These are phyloP conservation scores for Gracilaria caudata DNA, from an alignment of 23 red algal genomes.

Conservation along the genomic window DNA sequence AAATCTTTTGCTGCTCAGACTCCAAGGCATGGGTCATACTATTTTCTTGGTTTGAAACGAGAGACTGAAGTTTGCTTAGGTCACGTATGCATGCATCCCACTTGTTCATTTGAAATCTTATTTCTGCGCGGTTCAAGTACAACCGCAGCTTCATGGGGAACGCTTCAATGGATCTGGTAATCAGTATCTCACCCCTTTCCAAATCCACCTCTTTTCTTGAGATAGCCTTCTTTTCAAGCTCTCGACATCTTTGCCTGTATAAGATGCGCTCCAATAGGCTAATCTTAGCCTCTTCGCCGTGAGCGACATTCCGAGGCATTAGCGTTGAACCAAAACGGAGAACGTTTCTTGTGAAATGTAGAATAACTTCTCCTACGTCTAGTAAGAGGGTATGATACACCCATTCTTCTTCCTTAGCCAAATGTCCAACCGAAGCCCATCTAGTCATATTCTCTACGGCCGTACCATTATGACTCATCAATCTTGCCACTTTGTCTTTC, in stretches of 20 bases:
- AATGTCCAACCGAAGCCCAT: slow-evolving; percentile 23
- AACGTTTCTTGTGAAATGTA: slow-evolving; percentile 10
- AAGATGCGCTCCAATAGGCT: background rate
- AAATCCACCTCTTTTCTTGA: slow-evolving; percentile 12
- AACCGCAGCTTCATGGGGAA: background rate
- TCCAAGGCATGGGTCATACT: background rate
- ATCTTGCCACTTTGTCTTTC: background rate
- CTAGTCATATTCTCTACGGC: slow-evolving; percentile 5
- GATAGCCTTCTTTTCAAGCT: background rate
- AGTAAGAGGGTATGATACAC: slow-evolving; percentile 27
- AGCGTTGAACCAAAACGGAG: background rate
- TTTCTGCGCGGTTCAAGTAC: slow-evolving; percentile 30
- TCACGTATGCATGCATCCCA: slow-evolving; percentile 35
- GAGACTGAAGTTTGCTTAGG: slow-evolving; percentile 21
- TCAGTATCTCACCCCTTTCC: background rate
- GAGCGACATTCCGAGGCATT: background rate
- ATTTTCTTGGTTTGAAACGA: background rate
- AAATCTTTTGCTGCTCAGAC: slow-evolving; percentile 5
- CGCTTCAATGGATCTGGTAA: background rate
- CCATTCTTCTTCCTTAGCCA: slow-evolving; percentile 54
- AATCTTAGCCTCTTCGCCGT: background rate
- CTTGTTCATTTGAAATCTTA: slow-evolving; percentile 6
- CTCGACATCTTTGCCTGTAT: slow-evolving; percentile 9
- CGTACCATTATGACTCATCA: slow-evolving; percentile 9
- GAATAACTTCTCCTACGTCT: slow-evolving; percentile 19